phyloP scores from a whole-genome alignment of 306 rosid species.

The Carpinus viminea region DNA sequence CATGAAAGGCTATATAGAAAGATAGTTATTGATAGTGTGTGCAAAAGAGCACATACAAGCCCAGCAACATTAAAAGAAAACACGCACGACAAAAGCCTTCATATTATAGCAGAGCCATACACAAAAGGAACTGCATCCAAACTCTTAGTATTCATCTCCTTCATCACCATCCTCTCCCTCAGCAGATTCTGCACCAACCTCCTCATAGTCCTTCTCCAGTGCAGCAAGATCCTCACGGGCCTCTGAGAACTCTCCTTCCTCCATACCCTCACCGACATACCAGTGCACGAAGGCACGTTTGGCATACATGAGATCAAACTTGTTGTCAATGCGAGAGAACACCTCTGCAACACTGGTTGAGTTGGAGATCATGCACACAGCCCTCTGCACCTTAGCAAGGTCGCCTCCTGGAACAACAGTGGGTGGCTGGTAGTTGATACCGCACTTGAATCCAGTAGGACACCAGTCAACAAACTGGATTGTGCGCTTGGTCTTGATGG shows the following conservation, averaged over 20 bases:
- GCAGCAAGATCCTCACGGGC: slow-evolving; percentile 98
- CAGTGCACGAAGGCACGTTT: slow-evolving; percentile 96
- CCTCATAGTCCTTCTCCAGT: slow-evolving; percentile 88
- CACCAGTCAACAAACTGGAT: slow-evolving; percentile 94
- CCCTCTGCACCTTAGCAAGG: slow-evolving; percentile 90
- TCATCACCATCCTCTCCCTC: slow-evolving; percentile 76
- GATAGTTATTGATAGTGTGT: not conserved
- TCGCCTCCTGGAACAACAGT: slow-evolving; percentile 89
- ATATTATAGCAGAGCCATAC: not conserved
- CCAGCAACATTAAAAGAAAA: not conserved
- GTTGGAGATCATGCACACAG: slow-evolving; percentile 93
- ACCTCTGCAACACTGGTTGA: slow-evolving; percentile 92
- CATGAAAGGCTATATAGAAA: not conserved
- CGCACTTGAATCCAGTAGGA: slow-evolving; percentile 90
- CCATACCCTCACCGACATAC: slow-evolving; percentile 98
- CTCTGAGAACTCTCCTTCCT: slow-evolving; percentile 94
- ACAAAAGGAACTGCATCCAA: not conserved
- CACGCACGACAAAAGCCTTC: not conserved
- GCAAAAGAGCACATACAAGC: not conserved
- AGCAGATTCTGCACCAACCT: slow-evolving; percentile 81
- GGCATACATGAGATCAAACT: slow-evolving; percentile 89
- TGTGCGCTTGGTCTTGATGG: slow-evolving; percentile 86
- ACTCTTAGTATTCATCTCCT: slow-evolving; percentile 56
- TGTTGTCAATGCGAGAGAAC: slow-evolving; percentile 78
- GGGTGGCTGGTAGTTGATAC: slow-evolving; percentile 88